A percentile compares a stretch with the other conserved stretches of the same genome.
phyloP scores from a whole-genome alignment of 495 filamentous ascomycete species.

The Xylaria telfairii region DNA sequence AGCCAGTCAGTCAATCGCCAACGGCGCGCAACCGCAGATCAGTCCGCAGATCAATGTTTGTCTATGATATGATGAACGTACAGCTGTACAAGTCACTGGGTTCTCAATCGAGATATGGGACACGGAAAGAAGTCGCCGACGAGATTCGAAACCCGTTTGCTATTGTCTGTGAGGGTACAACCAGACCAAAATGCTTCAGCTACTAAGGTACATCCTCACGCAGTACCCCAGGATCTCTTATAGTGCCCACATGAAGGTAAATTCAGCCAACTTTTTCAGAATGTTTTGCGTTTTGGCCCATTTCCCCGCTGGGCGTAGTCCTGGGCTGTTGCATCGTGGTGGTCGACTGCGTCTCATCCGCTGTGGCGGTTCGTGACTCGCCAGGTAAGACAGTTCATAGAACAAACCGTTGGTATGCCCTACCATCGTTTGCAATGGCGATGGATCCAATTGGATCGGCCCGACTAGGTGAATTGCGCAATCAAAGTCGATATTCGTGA shows the following conservation, averaged over 20 bases:
- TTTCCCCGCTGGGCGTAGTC: not conserved
- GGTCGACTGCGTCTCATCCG: not conserved
- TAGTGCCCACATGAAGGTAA: not conserved
- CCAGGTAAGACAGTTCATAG: not conserved
- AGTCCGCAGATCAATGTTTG: not conserved
- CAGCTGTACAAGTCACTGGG: not conserved
- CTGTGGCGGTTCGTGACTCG: not conserved
- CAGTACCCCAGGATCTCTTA: not conserved
- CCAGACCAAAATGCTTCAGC: not conserved
- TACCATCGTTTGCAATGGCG: not conserved
- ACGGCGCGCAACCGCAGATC: not conserved
- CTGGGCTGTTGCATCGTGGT: not conserved
- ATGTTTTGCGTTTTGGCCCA: not conserved
- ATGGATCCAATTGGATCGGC: not conserved
- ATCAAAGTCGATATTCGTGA: not conserved
- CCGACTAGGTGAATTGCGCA: not conserved
- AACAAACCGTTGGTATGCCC: conserved; percentile 1
- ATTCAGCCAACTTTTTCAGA: not conserved
- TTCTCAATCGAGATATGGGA: not conserved
- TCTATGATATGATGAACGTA: not conserved
- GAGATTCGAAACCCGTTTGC: not conserved
- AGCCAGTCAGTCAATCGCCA: not conserved
- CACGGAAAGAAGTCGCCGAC: not conserved
- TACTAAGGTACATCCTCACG: not conserved
- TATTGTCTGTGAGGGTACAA: not conserved